phyloP scores from a whole-genome alignment of 1,284 basidiomycete genomes.

The Mycosarcoma mackinlayi region DNA sequence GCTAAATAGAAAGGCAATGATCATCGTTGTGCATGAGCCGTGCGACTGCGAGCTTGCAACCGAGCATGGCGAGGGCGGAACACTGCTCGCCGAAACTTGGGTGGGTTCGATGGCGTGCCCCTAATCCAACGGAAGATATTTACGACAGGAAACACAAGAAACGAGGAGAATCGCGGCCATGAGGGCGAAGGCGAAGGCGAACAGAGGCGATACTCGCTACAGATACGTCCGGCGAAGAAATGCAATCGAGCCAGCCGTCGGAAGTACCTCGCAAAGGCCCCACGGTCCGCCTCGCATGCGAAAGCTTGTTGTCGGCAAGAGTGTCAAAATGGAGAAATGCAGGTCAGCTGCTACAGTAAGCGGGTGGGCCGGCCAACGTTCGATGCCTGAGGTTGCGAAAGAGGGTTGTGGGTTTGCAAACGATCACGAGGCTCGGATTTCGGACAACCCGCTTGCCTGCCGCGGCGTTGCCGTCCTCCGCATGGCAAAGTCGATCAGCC shows the following conservation, averaged over 20 bases:
- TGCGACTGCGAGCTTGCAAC: neutral
- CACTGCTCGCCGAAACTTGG: slow-evolving; percentile 18
- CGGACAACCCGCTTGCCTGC: neutral
- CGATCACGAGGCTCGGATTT: neutral
- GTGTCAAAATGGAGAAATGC: too few species aligned
- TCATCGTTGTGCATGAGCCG: slow-evolving; percentile 6
- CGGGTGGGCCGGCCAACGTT: too few species aligned
- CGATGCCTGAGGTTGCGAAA: too few species aligned
- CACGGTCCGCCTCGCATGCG: neutral
- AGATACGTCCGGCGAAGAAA: neutral
- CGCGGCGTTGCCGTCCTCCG: neutral
- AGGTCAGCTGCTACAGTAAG: too few species aligned
- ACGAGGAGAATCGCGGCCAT: neutral
- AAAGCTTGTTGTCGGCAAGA: slow-evolving; percentile 2
- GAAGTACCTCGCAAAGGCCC: neutral
- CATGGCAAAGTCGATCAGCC: too few species aligned
- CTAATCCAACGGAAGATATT: too few species aligned
- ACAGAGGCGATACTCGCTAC: too few species aligned
- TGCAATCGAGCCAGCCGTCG: slow-evolving; percentile 3
- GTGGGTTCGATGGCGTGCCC: too few species aligned
- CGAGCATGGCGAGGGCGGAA: slow-evolving; percentile 14
- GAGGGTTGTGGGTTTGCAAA: neutral
- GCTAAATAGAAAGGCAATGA: slow-evolving; percentile 1
- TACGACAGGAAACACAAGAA: too few species aligned
- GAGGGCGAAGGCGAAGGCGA: neutral